A percentile compares a stretch with the other conserved stretches of the same genome.
phyloP scores from a whole-genome alignment of 345 rosid species.

The Hibiscus tridactylites region DNA sequence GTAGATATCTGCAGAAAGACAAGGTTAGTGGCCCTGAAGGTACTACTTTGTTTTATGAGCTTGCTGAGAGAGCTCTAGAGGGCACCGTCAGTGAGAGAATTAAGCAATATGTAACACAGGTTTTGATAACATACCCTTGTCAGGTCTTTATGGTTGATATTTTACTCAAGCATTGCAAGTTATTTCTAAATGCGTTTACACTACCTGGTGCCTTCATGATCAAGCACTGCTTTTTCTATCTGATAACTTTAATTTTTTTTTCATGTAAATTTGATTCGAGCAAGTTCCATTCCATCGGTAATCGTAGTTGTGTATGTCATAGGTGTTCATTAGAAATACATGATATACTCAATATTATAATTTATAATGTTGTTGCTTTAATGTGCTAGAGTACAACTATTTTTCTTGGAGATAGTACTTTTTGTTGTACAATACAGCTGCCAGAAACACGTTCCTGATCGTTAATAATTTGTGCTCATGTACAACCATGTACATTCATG shows the following conservation, averaged over 20 bases:
- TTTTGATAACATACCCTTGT: slow-evolving; percentile 9
- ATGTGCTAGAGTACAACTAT: background rate
- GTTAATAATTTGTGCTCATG: background rate
- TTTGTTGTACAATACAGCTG: background rate
- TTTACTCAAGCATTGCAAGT: too few species aligned
- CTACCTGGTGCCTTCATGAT: too few species aligned
- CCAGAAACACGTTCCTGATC: background rate
- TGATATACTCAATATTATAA: background rate
- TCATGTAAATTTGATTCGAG: too few species aligned
- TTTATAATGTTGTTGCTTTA: background rate
- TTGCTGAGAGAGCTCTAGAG: slow-evolving; percentile 96
- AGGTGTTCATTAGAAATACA: background rate
- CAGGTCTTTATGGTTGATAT: background rate
- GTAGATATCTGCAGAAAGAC: slow-evolving; percentile 80
- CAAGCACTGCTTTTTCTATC: too few species aligned
- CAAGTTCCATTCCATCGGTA: too few species aligned
- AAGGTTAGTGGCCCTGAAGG: slow-evolving; percentile 87
- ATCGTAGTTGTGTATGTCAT: too few species aligned
- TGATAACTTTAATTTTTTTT: too few species aligned
- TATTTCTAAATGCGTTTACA: too few species aligned
- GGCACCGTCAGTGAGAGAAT: slow-evolving; percentile 45
- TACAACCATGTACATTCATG: background rate
- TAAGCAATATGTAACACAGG: slow-evolving; percentile 76
- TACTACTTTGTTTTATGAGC: slow-evolving; percentile 52
- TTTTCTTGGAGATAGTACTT: background rate